Percentiles rank a stretch among this genome's conserved stretches.
Evolutionary conservation across 176 grass and related monocot genomes (phyloP).

Genomic region (Paspalum vaginatum): DNA sequence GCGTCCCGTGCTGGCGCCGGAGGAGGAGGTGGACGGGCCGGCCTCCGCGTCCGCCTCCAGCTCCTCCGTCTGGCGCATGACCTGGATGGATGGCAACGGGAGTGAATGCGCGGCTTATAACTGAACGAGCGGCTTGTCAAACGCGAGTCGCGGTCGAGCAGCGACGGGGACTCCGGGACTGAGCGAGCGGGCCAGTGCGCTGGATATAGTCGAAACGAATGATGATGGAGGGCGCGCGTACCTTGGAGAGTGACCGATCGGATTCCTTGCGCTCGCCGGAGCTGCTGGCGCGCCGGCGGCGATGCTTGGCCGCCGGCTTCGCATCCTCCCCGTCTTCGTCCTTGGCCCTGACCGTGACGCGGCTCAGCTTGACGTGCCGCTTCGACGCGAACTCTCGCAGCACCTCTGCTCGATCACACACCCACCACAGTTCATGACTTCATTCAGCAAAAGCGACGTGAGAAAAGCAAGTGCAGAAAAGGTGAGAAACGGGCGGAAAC

Average conservation of each 20-base stretch:
- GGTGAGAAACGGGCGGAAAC: background rate
- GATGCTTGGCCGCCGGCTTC: conserved; percentile 29
- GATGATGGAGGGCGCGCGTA: conserved; percentile 2
- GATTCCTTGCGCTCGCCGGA: conserved; percentile 41
- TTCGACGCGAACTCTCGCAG: conserved; percentile 84
- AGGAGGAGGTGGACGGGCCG: background rate
- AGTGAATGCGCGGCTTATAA: conserved; percentile 11
- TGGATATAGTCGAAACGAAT: background rate
- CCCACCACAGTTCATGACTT: background rate
- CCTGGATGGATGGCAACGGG: conserved; percentile 29
- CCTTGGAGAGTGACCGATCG: conserved; percentile 50
- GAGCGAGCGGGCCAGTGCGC: background rate
- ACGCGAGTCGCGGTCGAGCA: background rate
- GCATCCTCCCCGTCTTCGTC: conserved; percentile 29
- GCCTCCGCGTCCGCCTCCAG: background rate
- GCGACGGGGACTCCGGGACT: background rate
- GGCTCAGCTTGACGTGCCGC: conserved; percentile 77
- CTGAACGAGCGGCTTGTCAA: background rate
- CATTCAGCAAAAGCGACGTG: background rate
- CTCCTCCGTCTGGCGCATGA: conserved; percentile 30
- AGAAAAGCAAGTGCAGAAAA: background rate
- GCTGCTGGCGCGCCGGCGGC: conserved; percentile 36
- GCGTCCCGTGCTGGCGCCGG: no score
- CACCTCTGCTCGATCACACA: conserved; percentile 53
- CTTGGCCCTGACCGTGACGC: conserved; percentile 55